These are phyloP conservation scores for Coprinopsis marcescibilis DNA, from an alignment of 768 basidiomycete species.

Conservation along the genomic window DNA sequence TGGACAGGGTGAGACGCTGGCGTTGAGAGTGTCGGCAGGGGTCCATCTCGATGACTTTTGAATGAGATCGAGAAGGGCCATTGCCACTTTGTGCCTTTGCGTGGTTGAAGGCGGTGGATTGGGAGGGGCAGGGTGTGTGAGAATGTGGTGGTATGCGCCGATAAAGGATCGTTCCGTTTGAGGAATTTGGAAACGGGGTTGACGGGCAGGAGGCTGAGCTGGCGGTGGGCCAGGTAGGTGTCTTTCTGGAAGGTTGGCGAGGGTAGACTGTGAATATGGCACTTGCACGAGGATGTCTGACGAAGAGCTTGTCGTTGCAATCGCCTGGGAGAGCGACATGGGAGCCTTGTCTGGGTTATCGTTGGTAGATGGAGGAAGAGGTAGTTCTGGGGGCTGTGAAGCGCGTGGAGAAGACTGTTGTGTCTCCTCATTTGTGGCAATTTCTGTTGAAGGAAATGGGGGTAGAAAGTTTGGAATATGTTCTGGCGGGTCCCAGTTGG, in stretches of 20 bases:
- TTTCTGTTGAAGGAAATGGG: conserved; percentile 58
- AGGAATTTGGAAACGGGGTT: conserved; percentile 36
- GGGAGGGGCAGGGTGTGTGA: conserved; percentile 59
- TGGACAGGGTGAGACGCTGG: conserved; percentile 48
- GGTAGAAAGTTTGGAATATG: conserved; percentile 66
- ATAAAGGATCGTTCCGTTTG: conserved; percentile 61
- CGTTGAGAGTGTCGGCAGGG: conserved; percentile 59
- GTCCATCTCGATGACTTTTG: conserved; percentile 64
- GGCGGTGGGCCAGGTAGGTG: conserved; percentile 51
- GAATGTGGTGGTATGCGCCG: conserved; percentile 69
- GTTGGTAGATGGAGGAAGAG: conserved; percentile 24
- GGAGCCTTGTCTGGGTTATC: conserved; percentile 32
- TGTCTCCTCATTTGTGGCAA: conserved; percentile 24
- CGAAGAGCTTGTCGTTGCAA: conserved; percentile 41
- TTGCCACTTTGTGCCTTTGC: conserved; percentile 68
- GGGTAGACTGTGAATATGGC: conserved; percentile 68
- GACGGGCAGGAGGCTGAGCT: conserved; percentile 14
- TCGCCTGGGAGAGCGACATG: conserved; percentile 34
- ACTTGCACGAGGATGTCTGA: conserved; percentile 70
- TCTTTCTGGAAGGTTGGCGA: conserved; percentile 61
- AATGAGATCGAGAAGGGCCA: conserved; percentile 57
- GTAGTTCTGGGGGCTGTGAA: conserved; percentile 32
- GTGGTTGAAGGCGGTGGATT: conserved; percentile 47
- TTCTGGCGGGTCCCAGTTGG: conserved; percentile 55
- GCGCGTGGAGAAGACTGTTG: conserved; percentile 21